Conservation (phyloP, 371 early-diverging fungal genomes). For the Mucor velutinosus region DNA sequence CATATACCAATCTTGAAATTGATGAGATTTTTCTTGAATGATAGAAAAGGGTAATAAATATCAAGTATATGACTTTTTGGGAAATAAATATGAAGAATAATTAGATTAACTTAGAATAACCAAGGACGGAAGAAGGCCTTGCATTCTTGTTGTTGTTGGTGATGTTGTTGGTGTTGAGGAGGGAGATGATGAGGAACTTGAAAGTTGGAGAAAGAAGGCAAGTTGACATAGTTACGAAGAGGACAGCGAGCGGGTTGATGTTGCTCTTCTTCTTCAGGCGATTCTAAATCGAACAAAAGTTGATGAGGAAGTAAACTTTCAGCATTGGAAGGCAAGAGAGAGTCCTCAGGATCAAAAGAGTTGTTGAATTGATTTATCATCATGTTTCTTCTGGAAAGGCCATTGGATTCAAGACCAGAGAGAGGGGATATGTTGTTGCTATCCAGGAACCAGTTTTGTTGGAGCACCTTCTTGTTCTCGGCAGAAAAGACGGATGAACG, state of each 20-base stretch:
- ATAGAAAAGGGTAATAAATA: slow-evolving; percentile 5
- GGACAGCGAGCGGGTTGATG: slow-evolving; percentile 20
- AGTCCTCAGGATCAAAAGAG: slow-evolving; percentile 14
- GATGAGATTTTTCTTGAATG: background rate
- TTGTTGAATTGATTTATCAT: slow-evolving; percentile 1
- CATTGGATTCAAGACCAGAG: background rate
- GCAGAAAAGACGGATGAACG: slow-evolving; percentile 13
- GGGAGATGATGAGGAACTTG: slow-evolving; percentile 6
- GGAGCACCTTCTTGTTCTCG: slow-evolving; percentile 11
- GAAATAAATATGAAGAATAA: background rate
- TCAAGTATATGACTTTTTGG: background rate
- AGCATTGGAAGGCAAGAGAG: slow-evolving; percentile 32
- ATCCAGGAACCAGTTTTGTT: slow-evolving; percentile 18
- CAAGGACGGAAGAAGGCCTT: slow-evolving; percentile 30
- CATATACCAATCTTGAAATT: background rate
- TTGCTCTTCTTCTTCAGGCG: slow-evolving; percentile 21
- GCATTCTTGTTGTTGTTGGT: slow-evolving; percentile 5
- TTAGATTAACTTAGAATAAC: slow-evolving; percentile 19
- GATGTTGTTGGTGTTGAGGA: background rate
- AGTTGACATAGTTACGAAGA: slow-evolving; percentile 21
- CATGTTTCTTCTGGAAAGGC: background rate
- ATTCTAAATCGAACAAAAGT: slow-evolving; percentile 33
- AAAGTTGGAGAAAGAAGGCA: slow-evolving; percentile 20
- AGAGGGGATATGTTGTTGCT: background rate
- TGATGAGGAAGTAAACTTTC: slow-evolving; percentile 41